These are phyloP conservation scores for Pleoardoris graminearum DNA, from an alignment of 2,329 filamentous ascomycete species.

Conservation along the genomic window DNA sequence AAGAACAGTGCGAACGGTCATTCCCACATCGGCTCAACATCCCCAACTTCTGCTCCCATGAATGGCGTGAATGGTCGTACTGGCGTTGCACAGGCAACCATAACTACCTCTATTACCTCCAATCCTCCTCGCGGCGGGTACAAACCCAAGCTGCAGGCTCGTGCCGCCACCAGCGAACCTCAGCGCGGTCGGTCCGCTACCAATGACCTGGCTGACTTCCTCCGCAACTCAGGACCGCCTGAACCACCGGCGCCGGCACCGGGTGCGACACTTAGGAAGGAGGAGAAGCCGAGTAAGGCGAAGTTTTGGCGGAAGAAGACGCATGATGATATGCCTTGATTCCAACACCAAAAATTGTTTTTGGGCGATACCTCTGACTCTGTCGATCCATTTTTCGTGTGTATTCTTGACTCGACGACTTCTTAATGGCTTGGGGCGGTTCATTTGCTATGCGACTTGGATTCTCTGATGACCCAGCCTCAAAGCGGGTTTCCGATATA, in stretches of 20 bases:
- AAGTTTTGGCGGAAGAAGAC: constrained; percentile 43
- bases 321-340: constrained; percentile 18
- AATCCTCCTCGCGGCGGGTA: constrained; percentile 30
- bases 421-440: background rate
- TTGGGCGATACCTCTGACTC: background rate
- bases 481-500: background rate
- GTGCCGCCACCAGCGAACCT: constrained; percentile 26
- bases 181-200: constrained; percentile 35
- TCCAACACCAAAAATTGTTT: background rate
- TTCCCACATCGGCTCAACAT: constrained; percentile 10
- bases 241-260: constrained; percentile 25
- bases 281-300: constrained; percentile 36
- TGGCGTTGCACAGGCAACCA: constrained; percentile 13
- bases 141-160: constrained; percentile 33
- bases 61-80: constrained; percentile 17
- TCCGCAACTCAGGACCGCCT: constrained; percentile 47
- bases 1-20: constrained; percentile 9
- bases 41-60: constrained; percentile 19
- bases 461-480: background rate
- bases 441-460: background rate
- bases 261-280: constrained; percentile 21
- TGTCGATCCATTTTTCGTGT: background rate
- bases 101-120: constrained; percentile 21
- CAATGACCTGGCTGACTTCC: constrained; percentile 50
- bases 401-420: background rate